A percentile compares a stretch with the other conserved stretches of the same genome.
Evolutionary conservation across 1,284 basidiomycete genomes (phyloP).

Genomic region (Mycena citricolor): DNA sequence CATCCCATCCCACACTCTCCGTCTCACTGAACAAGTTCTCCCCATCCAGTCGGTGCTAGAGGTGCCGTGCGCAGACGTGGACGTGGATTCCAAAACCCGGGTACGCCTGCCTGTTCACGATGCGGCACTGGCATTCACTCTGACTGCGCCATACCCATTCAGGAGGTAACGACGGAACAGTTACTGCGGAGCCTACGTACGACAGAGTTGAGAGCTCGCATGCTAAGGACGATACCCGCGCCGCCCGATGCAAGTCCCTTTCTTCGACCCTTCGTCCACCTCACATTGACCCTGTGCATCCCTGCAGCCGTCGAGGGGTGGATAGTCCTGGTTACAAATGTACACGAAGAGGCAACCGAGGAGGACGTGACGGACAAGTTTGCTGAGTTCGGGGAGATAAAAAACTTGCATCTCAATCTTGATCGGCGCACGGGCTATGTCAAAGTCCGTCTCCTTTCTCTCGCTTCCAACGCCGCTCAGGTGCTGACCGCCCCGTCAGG

Average conservation of each 20-base stretch:
- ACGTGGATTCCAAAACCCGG: constrained; percentile 73
- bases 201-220: constrained; percentile 72
- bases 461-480: neutral
- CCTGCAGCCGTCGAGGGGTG: constrained; percentile 93
- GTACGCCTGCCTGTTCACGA: constrained; percentile 28
- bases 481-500: constrained; percentile 47
- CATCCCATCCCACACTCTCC: neutral
- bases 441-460: constrained; percentile 70
- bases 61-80: constrained; percentile 75
- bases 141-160: constrained; percentile 11
- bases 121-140: constrained; percentile 8
- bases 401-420: constrained; percentile 95
- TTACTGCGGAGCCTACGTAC: constrained; percentile 66
- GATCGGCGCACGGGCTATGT: constrained; percentile 98
- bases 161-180: constrained; percentile 61
- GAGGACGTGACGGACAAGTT: constrained; percentile 98
- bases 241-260: constrained; percentile 68
- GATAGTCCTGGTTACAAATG: constrained; percentile 95
- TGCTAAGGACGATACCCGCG: constrained; percentile 68
- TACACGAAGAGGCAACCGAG: constrained; percentile 98
- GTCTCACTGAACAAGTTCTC: constrained; percentile 4
- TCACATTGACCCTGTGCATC: constrained; percentile 10
- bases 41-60: constrained; percentile 48
- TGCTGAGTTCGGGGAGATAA: constrained; percentile 95
- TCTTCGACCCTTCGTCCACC: constrained; percentile 4